These are phyloP conservation scores for Wickerhamiella hasegawae DNA, from an alignment of 805 yeast species.

Conservation along the genomic window DNA sequence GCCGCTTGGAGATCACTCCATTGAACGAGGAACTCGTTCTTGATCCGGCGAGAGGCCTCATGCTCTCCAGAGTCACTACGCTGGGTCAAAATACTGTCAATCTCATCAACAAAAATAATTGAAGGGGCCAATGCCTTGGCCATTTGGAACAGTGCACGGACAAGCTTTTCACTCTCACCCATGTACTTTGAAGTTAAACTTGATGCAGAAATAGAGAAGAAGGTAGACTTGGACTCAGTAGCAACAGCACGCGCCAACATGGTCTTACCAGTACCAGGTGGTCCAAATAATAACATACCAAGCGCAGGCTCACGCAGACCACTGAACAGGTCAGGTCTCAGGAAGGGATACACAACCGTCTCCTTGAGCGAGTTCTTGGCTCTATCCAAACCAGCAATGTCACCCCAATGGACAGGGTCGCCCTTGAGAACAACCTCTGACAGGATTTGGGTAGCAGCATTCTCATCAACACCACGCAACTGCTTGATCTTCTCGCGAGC, in stretches of 20 bases:
- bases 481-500: conserved; percentile 21
- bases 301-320: conserved; percentile 89
- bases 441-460: conserved; percentile 67
- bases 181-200: conserved; percentile 66
- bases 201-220: conserved; percentile 82
- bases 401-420: conserved; percentile 88
- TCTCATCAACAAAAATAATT: conserved; percentile 90
- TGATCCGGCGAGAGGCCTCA: conserved; percentile 78
- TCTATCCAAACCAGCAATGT: conserved; percentile 79
- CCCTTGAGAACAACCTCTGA: conserved; percentile 81
- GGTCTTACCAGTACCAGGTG: conserved; percentile 98
- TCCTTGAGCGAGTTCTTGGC: conserved; percentile 84
- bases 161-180: conserved; percentile 90
- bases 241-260: conserved; percentile 97
- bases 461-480: conserved; percentile 54
- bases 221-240: conserved; percentile 83
- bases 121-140: conserved; percentile 83
- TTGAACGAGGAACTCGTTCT: conserved; percentile 83
- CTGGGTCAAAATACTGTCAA: conserved; percentile 74
- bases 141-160: conserved; percentile 69
- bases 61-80: conserved; percentile 65
- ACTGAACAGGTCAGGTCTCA: conserved; percentile 80
- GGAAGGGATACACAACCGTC: conserved; percentile 88
- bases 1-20: conserved; percentile 90
- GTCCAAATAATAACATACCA: conserved; percentile 94